A percentile compares a stretch with the other conserved stretches of the same genome.
Conservation (phyloP, 768 basidiomycete species). For the Tricholoma flavovirens region DNA sequence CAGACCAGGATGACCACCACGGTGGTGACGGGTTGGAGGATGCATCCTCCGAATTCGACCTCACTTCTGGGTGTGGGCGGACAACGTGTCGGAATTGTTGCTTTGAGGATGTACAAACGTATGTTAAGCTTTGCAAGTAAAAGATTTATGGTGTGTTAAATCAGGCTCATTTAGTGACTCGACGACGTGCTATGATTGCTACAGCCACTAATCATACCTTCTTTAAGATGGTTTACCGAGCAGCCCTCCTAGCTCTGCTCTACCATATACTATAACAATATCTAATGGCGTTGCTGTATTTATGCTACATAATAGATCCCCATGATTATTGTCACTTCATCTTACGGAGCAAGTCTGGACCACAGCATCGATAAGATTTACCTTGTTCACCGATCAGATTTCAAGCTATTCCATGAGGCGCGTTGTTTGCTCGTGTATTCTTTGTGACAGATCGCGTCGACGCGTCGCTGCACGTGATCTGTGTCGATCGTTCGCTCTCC, state of each 20-base stretch:
- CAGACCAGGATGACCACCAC: slow-evolving; percentile 14
- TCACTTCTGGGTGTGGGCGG: slow-evolving; percentile 34
- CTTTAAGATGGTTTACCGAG: not conserved
- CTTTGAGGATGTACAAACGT: slow-evolving; percentile 38
- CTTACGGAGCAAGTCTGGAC: too few species aligned
- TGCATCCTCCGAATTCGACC: slow-evolving; percentile 8
- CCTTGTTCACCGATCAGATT: too few species aligned
- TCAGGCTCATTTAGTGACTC: slow-evolving; percentile 21
- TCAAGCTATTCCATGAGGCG: too few species aligned
- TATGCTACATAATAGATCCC: not conserved
- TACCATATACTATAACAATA: too few species aligned
- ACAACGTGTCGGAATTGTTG: slow-evolving; percentile 40
- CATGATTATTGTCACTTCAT: not conserved
- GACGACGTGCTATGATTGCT: slow-evolving; percentile 36
- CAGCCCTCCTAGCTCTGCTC: not conserved
- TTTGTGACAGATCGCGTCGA: slow-evolving; percentile 4
- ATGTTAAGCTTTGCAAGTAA: slow-evolving; percentile 6
- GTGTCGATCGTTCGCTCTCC: not conserved
- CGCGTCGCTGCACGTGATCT: not conserved
- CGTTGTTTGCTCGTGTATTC: too few species aligned
- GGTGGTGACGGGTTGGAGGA: slow-evolving; percentile 3
- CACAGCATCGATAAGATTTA: too few species aligned
- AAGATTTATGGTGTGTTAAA: not conserved
- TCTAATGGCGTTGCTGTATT: not conserved
- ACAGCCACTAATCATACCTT: slow-evolving; percentile 9